These are phyloP conservation scores for Talaromyces rugulosus DNA, from an alignment of 2,329 filamentous ascomycete genomes.

Conservation along the genomic window DNA sequence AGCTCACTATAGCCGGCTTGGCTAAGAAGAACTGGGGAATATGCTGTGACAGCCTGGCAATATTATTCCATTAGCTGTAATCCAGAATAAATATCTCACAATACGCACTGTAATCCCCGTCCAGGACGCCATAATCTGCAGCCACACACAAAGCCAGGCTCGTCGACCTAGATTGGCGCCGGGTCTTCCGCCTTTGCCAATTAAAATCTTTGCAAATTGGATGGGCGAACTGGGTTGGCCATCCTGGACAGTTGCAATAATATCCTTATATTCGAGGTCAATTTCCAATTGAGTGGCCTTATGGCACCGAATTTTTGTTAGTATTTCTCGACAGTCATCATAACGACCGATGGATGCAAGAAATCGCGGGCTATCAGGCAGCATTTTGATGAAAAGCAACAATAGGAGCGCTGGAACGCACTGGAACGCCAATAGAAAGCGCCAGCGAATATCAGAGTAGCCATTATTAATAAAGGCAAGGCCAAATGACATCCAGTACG, in stretches of 20 bases:
- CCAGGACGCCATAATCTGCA: conserved; percentile 46
- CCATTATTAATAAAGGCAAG: conserved; percentile 31
- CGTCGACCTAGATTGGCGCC: conserved; percentile 34
- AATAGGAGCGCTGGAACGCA: conserved; percentile 28
- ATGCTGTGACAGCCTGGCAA: conserved; percentile 33
- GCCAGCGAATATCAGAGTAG: conserved; percentile 31
- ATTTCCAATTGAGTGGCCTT: conserved; percentile 22
- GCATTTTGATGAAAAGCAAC: conserved; percentile 24
- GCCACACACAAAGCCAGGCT: conserved; percentile 42
- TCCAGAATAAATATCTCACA: too few relatives aligned
- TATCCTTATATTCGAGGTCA: conserved; percentile 32
- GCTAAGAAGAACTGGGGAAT: conserved; percentile 25
- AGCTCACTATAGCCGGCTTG: conserved; percentile 35
- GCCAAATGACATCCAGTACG: conserved; percentile 35
- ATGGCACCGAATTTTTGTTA: conserved; percentile 34
- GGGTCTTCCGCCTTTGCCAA: conserved; percentile 27
- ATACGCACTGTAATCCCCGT: conserved; percentile 35
- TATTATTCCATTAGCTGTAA: too few relatives aligned
- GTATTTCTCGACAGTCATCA: conserved; percentile 44
- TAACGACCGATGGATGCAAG: conserved; percentile 35
- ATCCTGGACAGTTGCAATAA: conserved; percentile 27
- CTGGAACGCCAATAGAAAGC: conserved; percentile 32
- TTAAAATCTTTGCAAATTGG: conserved; percentile 35
- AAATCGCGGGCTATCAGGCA: conserved; percentile 31
- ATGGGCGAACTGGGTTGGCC: conserved; percentile 32